phyloP scores from a whole-genome alignment of 352 stramenopile species.

The Phytophthora sp. region DNA sequence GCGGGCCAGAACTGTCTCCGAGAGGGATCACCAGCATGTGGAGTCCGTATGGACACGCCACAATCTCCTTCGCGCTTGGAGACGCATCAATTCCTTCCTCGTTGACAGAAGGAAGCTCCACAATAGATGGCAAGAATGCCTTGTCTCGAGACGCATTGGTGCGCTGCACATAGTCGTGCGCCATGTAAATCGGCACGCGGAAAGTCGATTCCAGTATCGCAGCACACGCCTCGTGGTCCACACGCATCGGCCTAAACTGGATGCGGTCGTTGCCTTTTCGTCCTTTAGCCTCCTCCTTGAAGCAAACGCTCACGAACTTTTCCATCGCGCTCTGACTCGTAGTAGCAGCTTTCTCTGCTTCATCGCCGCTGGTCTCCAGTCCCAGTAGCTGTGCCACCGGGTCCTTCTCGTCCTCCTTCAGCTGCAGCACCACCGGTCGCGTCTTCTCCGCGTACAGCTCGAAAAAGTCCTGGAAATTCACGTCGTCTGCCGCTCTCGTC shows the following conservation, averaged over 20 bases:
- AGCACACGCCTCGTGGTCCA: slow-evolving; percentile 40
- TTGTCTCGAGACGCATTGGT: slow-evolving; percentile 46
- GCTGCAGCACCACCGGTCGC: slow-evolving; percentile 44
- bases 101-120: slow-evolving; percentile 19
- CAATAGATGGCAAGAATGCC: slow-evolving; percentile 44
- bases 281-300: slow-evolving; percentile 20
- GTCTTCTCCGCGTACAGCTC: slow-evolving; percentile 51
- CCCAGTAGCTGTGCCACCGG: slow-evolving; percentile 25
- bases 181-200: slow-evolving; percentile 55
- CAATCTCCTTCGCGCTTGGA: slow-evolving; percentile 15
- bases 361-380: slow-evolving; percentile 3
- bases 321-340: slow-evolving; percentile 2
- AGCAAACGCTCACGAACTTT: slow-evolving; percentile 29
- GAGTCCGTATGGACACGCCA: slow-evolving; percentile 65
- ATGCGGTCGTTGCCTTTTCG: not conserved
- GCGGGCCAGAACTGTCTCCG: not conserved
- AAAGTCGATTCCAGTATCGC: slow-evolving; percentile 45
- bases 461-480: slow-evolving; percentile 75
- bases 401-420: slow-evolving; percentile 14
- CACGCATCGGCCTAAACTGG: slow-evolving; percentile 22
- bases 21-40: slow-evolving; percentile 59
- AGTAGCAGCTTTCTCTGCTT: slow-evolving; percentile 2
- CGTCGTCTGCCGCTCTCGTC: slow-evolving; percentile 12
- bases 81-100: not conserved
- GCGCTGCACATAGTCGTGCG: slow-evolving; percentile 75